Conservation (phyloP, 2,329 filamentous ascomycete genomes). For the Exophiala sp. region DNA sequence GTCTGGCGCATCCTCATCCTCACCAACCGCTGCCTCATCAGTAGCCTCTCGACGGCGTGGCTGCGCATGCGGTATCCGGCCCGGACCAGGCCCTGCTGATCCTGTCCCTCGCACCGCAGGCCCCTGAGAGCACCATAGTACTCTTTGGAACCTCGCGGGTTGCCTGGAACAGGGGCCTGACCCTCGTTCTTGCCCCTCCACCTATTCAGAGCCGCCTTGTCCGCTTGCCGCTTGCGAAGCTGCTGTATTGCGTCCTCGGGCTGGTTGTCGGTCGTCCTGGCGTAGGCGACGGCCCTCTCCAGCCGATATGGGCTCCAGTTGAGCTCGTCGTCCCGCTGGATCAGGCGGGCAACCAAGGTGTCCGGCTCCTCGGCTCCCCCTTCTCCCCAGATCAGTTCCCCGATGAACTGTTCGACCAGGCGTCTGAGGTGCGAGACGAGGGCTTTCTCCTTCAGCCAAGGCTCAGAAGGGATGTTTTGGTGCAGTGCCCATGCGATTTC, state of each 20-base stretch:
- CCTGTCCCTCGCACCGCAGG: constrained; percentile 3
- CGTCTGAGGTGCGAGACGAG: background rate
- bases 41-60: constrained; percentile 4
- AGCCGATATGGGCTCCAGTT: constrained; percentile 13
- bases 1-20: constrained; percentile 7
- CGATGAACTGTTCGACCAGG: background rate
- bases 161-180: background rate
- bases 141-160: background rate
- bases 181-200: background rate
- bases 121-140: background rate
- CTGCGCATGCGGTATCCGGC: constrained; percentile 9
- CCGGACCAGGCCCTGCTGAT: background rate
- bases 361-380: background rate
- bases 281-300: constrained; percentile 1
- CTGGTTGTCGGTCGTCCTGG: background rate
- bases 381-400: background rate
- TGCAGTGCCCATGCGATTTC: constrained; percentile 6
- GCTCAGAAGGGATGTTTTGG: background rate
- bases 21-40: constrained; percentile 15
- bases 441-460: background rate
- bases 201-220: constrained; percentile 3
- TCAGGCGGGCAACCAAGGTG: constrained; percentile 2
- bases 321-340: constrained; percentile 1
- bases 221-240: background rate
- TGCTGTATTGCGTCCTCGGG: background rate